Conservation (phyloP, 345 rosid species). For the Camelina laxa region DNA sequence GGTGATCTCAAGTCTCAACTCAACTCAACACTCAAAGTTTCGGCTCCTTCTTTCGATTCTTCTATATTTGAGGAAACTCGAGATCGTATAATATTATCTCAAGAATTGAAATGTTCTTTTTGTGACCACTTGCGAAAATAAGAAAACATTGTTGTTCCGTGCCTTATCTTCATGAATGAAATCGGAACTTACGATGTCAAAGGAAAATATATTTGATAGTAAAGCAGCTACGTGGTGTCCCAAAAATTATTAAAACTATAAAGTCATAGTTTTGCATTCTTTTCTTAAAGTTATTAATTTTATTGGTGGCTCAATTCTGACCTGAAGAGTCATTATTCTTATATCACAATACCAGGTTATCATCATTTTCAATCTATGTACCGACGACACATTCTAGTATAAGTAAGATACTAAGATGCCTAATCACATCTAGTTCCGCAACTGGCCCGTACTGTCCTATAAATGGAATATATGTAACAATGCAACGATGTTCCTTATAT, state of each 20-base stretch:
- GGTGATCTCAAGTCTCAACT: no score
- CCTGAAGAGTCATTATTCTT: not conserved
- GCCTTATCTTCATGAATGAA: slow-evolving; percentile 28
- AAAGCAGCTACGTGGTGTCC: slow-evolving; percentile 1
- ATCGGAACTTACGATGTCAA: slow-evolving; percentile 22
- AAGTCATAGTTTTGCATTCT: not conserved
- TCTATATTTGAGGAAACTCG: slow-evolving; percentile 28
- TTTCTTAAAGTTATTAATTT: not conserved
- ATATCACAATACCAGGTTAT: slow-evolving; percentile 25
- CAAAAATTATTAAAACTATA: no score
- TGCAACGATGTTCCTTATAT: not conserved
- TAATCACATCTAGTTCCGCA: slow-evolving; percentile 20
- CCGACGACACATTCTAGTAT: slow-evolving; percentile 17
- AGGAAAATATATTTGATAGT: slow-evolving; percentile 17
- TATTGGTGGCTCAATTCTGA: not conserved
- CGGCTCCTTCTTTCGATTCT: not conserved
- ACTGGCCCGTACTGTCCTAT: slow-evolving; percentile 37
- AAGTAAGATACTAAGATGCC: slow-evolving; percentile 16
- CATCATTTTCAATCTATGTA: slow-evolving; percentile 18
- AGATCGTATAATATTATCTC: slow-evolving; percentile 16
- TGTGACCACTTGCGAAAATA: slow-evolving; percentile 21
- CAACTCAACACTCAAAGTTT: not conserved
- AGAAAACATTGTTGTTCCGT: slow-evolving; percentile 19
- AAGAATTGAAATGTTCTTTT: not conserved
- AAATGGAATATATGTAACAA: slow-evolving; percentile 31